phyloP scores from a whole-genome alignment of 805 yeast species.

The Brettanomyces sp. region DNA sequence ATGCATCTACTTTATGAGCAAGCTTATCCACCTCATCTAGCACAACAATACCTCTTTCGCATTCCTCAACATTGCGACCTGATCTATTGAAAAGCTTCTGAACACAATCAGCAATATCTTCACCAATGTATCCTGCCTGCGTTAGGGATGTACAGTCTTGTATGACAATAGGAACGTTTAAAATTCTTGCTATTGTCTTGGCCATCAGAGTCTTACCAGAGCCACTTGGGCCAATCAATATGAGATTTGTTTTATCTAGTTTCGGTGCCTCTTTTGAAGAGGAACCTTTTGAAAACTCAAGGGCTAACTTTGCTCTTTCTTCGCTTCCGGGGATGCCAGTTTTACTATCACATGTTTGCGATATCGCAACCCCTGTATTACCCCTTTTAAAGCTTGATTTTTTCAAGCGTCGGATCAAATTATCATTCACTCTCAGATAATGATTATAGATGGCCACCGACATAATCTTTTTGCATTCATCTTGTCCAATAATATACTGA shows the following conservation, averaged over 20 bases:
- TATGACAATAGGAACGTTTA: conserved; percentile 49
- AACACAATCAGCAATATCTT: conserved; percentile 50
- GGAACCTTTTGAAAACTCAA: conserved; percentile 1
- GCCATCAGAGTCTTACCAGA: conserved; percentile 54
- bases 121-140: conserved; percentile 60
- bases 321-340: background rate
- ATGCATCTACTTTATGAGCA: conserved; percentile 36
- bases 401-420: conserved; percentile 5
- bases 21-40: conserved; percentile 52
- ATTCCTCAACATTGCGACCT: conserved; percentile 39
- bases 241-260: conserved; percentile 45
- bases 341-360: background rate
- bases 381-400: conserved; percentile 1
- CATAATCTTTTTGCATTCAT: conserved; percentile 44
- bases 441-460: conserved; percentile 56
- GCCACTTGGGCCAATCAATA: conserved; percentile 53
- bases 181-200: conserved; percentile 39
- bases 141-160: conserved; percentile 56
- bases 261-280: conserved; percentile 28
- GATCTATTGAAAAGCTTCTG: conserved; percentile 42
- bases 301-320: conserved; percentile 1
- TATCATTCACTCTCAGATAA: conserved; percentile 39
- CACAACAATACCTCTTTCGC: conserved; percentile 51
- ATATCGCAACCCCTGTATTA: too few species aligned
- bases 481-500: conserved; percentile 48